Evolutionary conservation across 2,329 filamentous ascomycete genomes (phyloP), one percentile per base, ranked within the genome.

Genomic region (Aureobasidium sp.): DNA sequence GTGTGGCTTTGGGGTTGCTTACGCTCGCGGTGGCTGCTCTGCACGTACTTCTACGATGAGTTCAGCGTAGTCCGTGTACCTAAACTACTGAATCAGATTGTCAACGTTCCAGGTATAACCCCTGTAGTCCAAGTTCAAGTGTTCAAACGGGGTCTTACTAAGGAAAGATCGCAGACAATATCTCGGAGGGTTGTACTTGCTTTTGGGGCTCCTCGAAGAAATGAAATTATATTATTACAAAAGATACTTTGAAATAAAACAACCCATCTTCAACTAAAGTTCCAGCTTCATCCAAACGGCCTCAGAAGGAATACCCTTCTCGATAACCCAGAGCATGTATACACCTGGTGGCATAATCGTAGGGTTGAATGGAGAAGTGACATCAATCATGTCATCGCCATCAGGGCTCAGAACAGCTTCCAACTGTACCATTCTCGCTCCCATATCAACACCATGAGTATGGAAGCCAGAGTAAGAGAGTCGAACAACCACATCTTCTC

Each of bases 361-460:
- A 66, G 74, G 76, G 66, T 80, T 81, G 2, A 81, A 80, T 47
- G 84, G 82, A 69, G 80, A 79, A 13, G 71, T 81, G 55, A 82
- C 81, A 7, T 74, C 78, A 63, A 85, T 68, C 27, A 74, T 79
- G 64, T 82, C 67, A 13, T 67, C 67, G 70, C 78, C 83, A 54
- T 78, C 79, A 25, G 71, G 72, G 54, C 49, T 51, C 49, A 51
- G n/a, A 1, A 39, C 34, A 29, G 70, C 72, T 62, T 84, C 81
- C 45, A 85, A 73, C 65, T 78, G 77, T 42, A 80, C 64, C 78
- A 84, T 81, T 10, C 82, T 78, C 64, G 84, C 81, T 49, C 82
- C 82, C 83, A 85, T 85, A 68, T 85, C 82, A 21, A 85, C 68
- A 3, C 77, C 79, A 69, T 85, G 83, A 34, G 83, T 85, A 49